Base-by-base conservation (phyloP, 2,329 filamentous ascomycete genomes). In the Verticillium longisporum region DNA sequence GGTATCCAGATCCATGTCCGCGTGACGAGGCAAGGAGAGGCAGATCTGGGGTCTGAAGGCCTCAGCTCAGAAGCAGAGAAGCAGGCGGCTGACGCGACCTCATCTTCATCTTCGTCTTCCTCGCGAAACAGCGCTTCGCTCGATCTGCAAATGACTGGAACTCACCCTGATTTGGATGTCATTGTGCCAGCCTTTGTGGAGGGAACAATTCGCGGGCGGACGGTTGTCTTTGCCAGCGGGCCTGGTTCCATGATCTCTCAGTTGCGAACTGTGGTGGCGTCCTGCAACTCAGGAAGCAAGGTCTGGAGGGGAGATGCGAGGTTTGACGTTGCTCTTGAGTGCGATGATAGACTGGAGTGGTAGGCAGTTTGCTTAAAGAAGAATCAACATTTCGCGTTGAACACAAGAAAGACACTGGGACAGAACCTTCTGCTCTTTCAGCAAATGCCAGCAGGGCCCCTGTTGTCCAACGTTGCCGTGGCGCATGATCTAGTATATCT, bases 301-400 rank as follows among this genome's bases (percentile, higher is more conserved):
- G 83, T 87, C 13, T 86, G 83, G 84, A 80, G 71, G 59, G 83
- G 84, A 0, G 76, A 87, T 18, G 80, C 81, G 65, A 76, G 77
- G 41, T 82, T 75, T 58, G 80, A 87, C 67, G 83, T 88, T 1
- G 71, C 75, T 58, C 72, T 88, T 41, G 72, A 83, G 36, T 86
- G 82, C 68, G 86, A 88, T 71, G 83, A 88, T 71, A 77, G 86
- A 56, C 69, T 88, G 59, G 83, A 84, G 68, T 80, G 45, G 45
- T 53, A 53, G 45, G 9, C 6, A 4, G 2, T 6, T 18, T 26
- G 9, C 34, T 21, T 31, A 21, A 18, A 4, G 26, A 10, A 3
- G 5, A n/a, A 4, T 21, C 21, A 53, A 6, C 45, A 53, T 21
- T 10, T 13, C 13, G 34, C 34, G 9, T 36, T 36, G 6, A 9